phyloP scores from a whole-genome alignment of 1,284 basidiomycete species.

The Ceratobasidium sp. region DNA sequence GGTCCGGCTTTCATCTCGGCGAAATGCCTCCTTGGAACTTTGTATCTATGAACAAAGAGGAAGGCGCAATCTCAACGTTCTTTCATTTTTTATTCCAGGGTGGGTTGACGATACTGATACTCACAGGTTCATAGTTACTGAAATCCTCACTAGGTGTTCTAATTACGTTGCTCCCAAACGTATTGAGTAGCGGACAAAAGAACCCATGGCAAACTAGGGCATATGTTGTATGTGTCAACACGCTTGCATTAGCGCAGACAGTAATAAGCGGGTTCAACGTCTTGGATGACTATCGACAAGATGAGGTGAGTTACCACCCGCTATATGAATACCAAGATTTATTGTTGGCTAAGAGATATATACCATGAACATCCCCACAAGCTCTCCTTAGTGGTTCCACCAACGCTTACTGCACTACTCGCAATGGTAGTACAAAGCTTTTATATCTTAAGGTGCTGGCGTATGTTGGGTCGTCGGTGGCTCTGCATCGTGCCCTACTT shows the following conservation, averaged over 20 bases:
- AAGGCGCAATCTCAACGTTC: neutral
- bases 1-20: neutral
- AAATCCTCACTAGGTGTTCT: neutral
- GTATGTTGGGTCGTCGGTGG: slow-evolving; percentile 22
- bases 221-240: neutral
- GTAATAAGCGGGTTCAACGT: neutral
- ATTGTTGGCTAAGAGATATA: too few relatives aligned
- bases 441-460: slow-evolving; percentile 28
- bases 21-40: slow-evolving; percentile 15
- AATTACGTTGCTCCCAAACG: neutral
- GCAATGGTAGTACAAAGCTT: slow-evolving; percentile 17
- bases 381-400: slow-evolving; percentile 9
- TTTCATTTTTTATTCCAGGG: slow-evolving; percentile 18
- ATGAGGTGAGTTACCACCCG: neutral
- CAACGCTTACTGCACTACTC: neutral
- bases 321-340: too few relatives aligned
- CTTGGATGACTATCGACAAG: neutral
- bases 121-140: neutral
- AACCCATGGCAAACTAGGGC: neutral
- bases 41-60: neutral
- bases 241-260: slow-evolving; percentile 9
- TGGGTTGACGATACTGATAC: neutral
- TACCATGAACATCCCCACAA: too few relatives aligned
- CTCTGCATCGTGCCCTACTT: neutral
- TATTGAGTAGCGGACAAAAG: neutral